phyloP scores from a whole-genome alignment of 1,284 basidiomycete genomes.

The Cutaneotrichosporon dermatis region DNA sequence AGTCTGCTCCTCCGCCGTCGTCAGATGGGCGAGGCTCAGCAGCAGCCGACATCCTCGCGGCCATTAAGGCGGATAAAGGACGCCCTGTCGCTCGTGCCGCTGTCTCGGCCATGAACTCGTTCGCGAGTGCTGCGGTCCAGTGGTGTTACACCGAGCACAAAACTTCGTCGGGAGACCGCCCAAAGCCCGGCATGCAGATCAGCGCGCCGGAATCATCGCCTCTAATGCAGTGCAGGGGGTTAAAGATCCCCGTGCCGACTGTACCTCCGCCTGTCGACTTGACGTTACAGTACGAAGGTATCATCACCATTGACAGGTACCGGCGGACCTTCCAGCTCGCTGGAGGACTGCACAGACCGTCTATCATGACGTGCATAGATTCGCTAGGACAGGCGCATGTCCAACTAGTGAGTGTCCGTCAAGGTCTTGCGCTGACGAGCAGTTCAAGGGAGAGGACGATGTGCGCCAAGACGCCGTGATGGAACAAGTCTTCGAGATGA shows the following conservation, averaged over 20 bases:
- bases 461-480: conserved; percentile 96
- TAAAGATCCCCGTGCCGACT: conserved; percentile 79
- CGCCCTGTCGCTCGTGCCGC: conserved; percentile 53
- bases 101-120: conserved; percentile 59
- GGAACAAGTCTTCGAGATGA: conserved; percentile 93
- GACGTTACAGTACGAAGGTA: conserved; percentile 62
- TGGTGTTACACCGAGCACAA: conserved; percentile 55
- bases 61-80: conserved; percentile 65
- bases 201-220: conserved; percentile 5
- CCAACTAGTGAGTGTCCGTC: conserved; percentile 65
- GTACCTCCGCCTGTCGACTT: conserved; percentile 66
- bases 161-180: background rate
- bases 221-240: conserved; percentile 20
- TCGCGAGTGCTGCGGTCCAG: conserved; percentile 69
- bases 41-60: conserved; percentile 67
- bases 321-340: conserved; percentile 60
- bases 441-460: conserved; percentile 95
- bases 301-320: conserved; percentile 65
- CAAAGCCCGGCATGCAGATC: background rate
- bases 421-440: conserved; percentile 1
- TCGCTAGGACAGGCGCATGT: conserved; percentile 65
- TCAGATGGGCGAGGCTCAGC: conserved; percentile 58
- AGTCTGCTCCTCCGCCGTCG: background rate
- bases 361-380: conserved; percentile 70
- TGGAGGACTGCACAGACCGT: conserved; percentile 79